A percentile compares a stretch with the other conserved stretches of the same genome.
These are phyloP conservation scores for Solanum appendiculatum DNA, from an alignment of 257 asterid species.

Conservation along the genomic window DNA sequence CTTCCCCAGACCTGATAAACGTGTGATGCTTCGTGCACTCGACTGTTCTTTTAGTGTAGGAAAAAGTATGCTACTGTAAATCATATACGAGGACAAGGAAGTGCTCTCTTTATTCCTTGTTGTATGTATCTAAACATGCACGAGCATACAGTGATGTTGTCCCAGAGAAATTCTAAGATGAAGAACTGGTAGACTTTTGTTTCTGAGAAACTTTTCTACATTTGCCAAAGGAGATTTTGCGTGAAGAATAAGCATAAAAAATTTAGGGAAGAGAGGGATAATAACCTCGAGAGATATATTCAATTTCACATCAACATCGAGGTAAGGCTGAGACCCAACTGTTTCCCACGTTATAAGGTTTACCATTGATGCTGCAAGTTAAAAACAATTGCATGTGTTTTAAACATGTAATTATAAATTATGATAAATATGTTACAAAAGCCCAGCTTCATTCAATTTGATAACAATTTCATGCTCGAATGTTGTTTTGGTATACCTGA, in stretches of 20 bases:
- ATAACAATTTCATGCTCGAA: not conserved
- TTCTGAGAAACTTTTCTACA: not conserved
- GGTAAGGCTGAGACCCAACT: conserved; percentile 31
- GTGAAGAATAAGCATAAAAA: not conserved
- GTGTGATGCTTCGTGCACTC: not conserved
- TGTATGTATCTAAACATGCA: not conserved
- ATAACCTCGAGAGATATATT: conserved; percentile 34
- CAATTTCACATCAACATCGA: conserved; percentile 57
- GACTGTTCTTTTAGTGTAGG: not conserved
- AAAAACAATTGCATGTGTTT: not conserved
- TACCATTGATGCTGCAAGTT: conserved; percentile 66
- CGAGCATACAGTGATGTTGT: not conserved
- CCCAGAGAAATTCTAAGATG: not conserved
- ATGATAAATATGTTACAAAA: not conserved
- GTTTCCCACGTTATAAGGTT: conserved; percentile 69
- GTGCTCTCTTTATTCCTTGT: not conserved
- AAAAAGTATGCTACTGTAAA: not conserved
- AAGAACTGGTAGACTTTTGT: not conserved
- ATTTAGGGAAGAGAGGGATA: not conserved
- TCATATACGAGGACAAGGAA: not conserved
- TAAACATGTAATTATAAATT: not conserved
- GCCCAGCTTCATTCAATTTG: not conserved
- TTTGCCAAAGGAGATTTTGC: not conserved
- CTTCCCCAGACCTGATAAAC: not conserved
- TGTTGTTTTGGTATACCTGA: conserved; percentile 33